These are phyloP conservation scores for Gracilaria domingensis DNA, from an alignment of 23 red algal species.

Conservation along the genomic window DNA sequence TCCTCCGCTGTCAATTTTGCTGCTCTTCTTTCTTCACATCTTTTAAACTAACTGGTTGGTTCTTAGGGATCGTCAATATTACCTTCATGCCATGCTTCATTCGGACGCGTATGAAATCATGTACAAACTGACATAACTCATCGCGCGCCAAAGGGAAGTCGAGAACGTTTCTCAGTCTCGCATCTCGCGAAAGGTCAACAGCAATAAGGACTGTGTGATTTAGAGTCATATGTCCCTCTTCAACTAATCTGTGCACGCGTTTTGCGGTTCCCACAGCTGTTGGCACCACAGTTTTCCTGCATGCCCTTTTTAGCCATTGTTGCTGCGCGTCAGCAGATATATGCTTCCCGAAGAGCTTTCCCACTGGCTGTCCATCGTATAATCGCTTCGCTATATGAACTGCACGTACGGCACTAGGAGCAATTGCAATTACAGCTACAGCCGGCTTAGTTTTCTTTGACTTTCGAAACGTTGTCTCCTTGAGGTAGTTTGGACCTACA, in stretches of 20 bases:
- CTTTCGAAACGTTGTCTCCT: constrained; percentile 12
- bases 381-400: constrained; percentile 29
- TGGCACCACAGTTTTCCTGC: constrained; percentile 19
- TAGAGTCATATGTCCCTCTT: constrained; percentile 60
- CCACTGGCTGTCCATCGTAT: constrained; percentile 58
- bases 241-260: constrained; percentile 48
- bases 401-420: constrained; percentile 29
- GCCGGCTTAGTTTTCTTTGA: constrained; percentile 26
- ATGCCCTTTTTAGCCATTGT: constrained; percentile 34
- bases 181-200: constrained; percentile 51
- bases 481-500: constrained; percentile 24
- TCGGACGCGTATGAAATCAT: constrained; percentile 14
- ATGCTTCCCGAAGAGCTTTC: constrained; percentile 69
- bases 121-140: constrained; percentile 53
- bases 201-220: constrained; percentile 29
- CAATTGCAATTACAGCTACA: constrained; percentile 34
- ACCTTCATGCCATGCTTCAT: constrained; percentile 45
- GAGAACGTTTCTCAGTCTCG: constrained; percentile 28
- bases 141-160: constrained; percentile 25
- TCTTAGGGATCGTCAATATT: constrained; percentile 16
- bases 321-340: constrained; percentile 31
- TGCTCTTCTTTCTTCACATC: not conserved
- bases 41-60: constrained; percentile 13
- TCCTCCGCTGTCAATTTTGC: not conserved
- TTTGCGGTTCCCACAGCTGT: constrained; percentile 63